Percentiles rank a stretch among this genome's conserved stretches.
Conservation (phyloP, 2,329 filamentous ascomycete genomes). For the Furcasterigmium furcatum region DNA sequence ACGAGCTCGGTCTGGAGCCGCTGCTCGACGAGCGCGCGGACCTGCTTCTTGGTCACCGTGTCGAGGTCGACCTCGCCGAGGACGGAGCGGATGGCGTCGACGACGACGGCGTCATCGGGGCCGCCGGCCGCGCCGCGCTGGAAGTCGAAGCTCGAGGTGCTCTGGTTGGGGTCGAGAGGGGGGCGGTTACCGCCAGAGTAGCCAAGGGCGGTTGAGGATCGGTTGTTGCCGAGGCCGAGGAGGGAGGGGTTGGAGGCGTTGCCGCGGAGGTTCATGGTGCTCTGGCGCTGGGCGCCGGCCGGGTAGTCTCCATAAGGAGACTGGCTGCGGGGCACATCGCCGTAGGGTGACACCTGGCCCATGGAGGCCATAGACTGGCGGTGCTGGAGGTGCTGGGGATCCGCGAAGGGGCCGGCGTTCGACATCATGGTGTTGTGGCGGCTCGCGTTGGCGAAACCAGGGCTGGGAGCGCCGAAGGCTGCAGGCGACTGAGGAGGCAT, state of each 20-base stretch:
- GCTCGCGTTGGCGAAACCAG: constrained; percentile 17
- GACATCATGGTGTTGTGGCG: constrained; percentile 43
- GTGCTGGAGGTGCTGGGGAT: constrained; percentile 48
- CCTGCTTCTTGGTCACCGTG: constrained; percentile 98
- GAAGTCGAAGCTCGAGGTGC: constrained; percentile 58
- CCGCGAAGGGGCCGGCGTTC: constrained; percentile 39
- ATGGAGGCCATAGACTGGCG: constrained; percentile 73
- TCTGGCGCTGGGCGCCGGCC: constrained; percentile 41
- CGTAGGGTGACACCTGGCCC: constrained; percentile 27
- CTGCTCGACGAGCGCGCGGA: constrained; percentile 87
- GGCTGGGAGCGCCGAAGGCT: constrained; percentile 55
- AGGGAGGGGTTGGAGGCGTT: constrained; percentile 41
- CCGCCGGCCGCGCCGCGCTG: constrained; percentile 54
- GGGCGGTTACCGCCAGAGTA: constrained; percentile 43
- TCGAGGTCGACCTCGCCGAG: constrained; percentile 88
- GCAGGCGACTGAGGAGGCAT: constrained; percentile 83
- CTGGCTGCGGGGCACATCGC: constrained; percentile 36
- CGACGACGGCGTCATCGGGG: constrained; percentile 75
- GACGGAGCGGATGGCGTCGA: constrained; percentile 80
- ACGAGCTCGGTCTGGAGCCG: constrained; percentile 84
- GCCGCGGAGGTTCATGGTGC: constrained; percentile 57
- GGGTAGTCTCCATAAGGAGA: constrained; percentile 58
- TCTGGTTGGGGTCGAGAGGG: constrained; percentile 40
- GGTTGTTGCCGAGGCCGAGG: constrained; percentile 31
- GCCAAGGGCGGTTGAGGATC: constrained; percentile 44